Evolutionary conservation across 148 eudicot species (phyloP), one percentile per base, ranked within the genome.

Genomic region (Rhododendron vialii): DNA sequence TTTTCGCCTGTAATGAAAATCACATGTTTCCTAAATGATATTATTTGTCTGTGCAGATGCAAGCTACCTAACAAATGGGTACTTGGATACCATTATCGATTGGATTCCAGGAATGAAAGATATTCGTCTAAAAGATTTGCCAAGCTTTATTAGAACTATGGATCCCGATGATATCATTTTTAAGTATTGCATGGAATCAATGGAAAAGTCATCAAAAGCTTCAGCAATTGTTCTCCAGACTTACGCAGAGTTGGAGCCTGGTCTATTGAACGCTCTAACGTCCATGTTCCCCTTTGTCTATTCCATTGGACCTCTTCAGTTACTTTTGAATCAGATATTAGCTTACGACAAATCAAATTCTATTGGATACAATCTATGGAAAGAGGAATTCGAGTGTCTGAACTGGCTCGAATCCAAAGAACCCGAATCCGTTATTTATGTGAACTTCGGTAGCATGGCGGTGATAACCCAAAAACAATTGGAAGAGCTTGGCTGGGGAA

Each of bases 91-190:
- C 10, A 5, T 47, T 3, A 80, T 86, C 1, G 84, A 86, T 59
- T 86, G 87, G 87, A 80, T 80, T 67, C 87, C 84, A 1, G 87
- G 78, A 65, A 80, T 86, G 78, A 51, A 61, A 11, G 74, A 85
- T 67, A 73, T 85, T 33, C 79, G 84, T 67, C 11, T 61, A n/a
- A 85, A 80, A 74, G 87, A 85, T 48, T 78, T 85, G 2, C 84
- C 87, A 17, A 67, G 61, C 63, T 65, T 65, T 48, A 8, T 61
- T 55, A 28, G 73, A 48, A 80, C 50, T 5, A 85, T 33, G 0
- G 59, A 85, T 57, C 84, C 78, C 0, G 41, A 85, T 24, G 87
- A 86, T 0, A 71, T 38, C 35, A 0, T 24, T 26, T 67, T 86
- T 45, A 45, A 80, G 26, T 65, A 69, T 41, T 13, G 4, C 41